phyloP scores from a whole-genome alignment of 345 rosid genomes.

The Alliaria petiolata region DNA sequence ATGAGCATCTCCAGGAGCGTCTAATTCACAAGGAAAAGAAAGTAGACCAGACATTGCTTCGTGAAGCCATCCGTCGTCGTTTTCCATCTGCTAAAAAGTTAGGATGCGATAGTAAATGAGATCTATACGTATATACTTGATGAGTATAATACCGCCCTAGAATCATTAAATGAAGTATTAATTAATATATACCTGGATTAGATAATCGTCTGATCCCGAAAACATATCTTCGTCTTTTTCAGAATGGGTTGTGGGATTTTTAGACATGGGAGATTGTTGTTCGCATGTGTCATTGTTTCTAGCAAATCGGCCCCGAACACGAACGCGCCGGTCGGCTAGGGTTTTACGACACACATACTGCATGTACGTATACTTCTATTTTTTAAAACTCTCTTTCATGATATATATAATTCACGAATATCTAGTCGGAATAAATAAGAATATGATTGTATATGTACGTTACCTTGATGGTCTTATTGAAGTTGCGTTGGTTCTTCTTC shows the following conservation, averaged over 20 bases:
- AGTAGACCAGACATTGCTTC: constrained; percentile 72
- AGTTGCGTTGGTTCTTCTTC: constrained; percentile 91
- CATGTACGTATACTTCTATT: not conserved
- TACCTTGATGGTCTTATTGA: constrained; percentile 92
- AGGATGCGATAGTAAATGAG: not conserved
- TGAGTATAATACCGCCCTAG: not conserved
- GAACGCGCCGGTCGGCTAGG: constrained; percentile 83
- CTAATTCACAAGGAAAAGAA: constrained; percentile 46
- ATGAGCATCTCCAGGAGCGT: constrained; percentile 26
- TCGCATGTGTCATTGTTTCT: constrained; percentile 62
- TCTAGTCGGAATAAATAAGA: not conserved
- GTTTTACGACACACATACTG: constrained; percentile 95
- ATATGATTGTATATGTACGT: not conserved
- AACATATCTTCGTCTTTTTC: constrained; percentile 40
- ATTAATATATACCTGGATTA: constrained; percentile 36
- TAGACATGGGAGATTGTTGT: constrained; percentile 43
- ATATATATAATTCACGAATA: not conserved
- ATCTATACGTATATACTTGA: not conserved
- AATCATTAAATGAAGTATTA: not conserved
- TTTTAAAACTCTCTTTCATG: not conserved
- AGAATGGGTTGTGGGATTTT: constrained; percentile 33
- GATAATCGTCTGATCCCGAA: constrained; percentile 32
- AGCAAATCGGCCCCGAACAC: constrained; percentile 90
- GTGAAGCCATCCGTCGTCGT: constrained; percentile 73
- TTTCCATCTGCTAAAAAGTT: constrained; percentile 44